Percentiles rank a stretch among this genome's conserved stretches.
phyloP scores from a whole-genome alignment of 352 stramenopile genomes.

The Globisporangium echinulatum region DNA sequence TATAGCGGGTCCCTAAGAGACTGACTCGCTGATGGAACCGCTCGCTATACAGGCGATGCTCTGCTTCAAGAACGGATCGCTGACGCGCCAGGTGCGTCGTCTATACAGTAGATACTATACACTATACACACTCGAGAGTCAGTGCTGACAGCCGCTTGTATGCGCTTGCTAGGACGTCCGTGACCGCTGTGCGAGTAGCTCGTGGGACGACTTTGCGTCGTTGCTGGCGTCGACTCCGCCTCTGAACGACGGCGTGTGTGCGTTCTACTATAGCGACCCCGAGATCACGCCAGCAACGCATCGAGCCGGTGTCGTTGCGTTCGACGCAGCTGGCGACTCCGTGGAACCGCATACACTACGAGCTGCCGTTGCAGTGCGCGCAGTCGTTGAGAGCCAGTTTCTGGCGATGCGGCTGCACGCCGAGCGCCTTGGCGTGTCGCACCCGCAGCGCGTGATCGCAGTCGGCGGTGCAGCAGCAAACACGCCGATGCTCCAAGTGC shows the following conservation, averaged over 20 bases:
- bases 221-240: constrained; percentile 29
- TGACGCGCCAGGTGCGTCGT: constrained; percentile 47
- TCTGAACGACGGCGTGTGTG: constrained; percentile 40
- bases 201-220: constrained; percentile 52
- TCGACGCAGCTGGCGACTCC: constrained; percentile 20
- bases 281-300: constrained; percentile 60
- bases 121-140: too few species aligned
- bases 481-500: constrained; percentile 43
- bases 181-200: constrained; percentile 28
- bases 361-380: constrained; percentile 37
- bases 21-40: background rate
- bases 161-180: constrained; percentile 25
- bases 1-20: too few species aligned
- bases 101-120: too few species aligned
- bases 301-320: constrained; percentile 39
- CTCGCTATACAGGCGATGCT: constrained; percentile 55
- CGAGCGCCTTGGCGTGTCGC: constrained; percentile 42
- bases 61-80: constrained; percentile 82
- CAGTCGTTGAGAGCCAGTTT: constrained; percentile 63
- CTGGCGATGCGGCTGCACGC: constrained; percentile 49
- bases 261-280: constrained; percentile 56
- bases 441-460: constrained; percentile 48
- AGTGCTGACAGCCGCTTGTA: too few species aligned
- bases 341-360: constrained; percentile 14
- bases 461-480: constrained; percentile 58